Evolutionary conservation across 2,329 filamentous ascomycete genomes (phyloP).

Genomic region (Colletotrichum filicis): DNA sequence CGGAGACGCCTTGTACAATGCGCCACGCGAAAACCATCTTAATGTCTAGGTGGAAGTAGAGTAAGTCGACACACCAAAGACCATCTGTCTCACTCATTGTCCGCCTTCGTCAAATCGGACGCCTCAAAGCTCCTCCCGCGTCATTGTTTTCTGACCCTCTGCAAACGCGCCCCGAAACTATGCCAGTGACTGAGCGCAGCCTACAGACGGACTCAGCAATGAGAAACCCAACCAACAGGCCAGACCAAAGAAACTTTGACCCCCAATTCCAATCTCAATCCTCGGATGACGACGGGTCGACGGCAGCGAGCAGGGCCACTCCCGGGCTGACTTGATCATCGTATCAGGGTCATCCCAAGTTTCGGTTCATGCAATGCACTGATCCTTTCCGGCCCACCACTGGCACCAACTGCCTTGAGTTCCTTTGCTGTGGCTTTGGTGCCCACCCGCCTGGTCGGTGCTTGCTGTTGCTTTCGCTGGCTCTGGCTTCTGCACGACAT

Average conservation of each 20-base stretch:
- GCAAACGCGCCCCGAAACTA: constrained; percentile 21
- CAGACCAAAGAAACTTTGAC: neutral
- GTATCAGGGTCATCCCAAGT: constrained; percentile 30
- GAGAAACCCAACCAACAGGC: neutral
- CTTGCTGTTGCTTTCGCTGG: neutral
- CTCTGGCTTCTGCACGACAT: constrained; percentile 13
- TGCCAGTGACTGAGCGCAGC: constrained; percentile 9
- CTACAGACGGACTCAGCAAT: neutral
- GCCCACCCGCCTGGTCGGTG: neutral
- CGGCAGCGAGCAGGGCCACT: constrained; percentile 13
- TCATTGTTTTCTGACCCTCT: neutral
- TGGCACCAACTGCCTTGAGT: neutral
- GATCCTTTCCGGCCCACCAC: constrained; percentile 14
- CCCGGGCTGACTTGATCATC: constrained; percentile 9
- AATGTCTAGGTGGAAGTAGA: too few relatives aligned
- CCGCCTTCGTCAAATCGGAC: constrained; percentile 1
- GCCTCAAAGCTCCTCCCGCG: neutral
- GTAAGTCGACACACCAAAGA: neutral
- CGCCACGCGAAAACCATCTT: neutral
- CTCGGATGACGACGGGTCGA: constrained; percentile 24
- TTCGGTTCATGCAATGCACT: constrained; percentile 30
- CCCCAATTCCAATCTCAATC: constrained; percentile 1
- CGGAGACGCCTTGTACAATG: neutral
- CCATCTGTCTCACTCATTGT: neutral
- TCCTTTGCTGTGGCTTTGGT: neutral